Base-by-base conservation (phyloP, 192 early-diverging fungal genomes). In the Coemansia umbellata region DNA sequence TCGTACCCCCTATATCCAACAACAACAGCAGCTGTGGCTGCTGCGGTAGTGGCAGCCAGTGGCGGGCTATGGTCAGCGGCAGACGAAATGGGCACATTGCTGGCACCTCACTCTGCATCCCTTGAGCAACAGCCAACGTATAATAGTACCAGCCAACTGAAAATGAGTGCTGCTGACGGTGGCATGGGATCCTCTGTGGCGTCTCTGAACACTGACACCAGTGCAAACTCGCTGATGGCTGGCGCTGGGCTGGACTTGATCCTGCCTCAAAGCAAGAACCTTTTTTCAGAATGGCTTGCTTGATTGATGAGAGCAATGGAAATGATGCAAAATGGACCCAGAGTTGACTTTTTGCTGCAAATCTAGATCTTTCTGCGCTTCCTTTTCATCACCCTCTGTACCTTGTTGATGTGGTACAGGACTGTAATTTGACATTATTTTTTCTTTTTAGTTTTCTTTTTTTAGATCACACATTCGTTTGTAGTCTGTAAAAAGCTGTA, bases 281-380 rank as follows among this genome's bases (percentile, higher is more conserved):
- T 53, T 8, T 49, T 55, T 35, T 55, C 56, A 3, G 65, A 67
- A 24, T 67, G 65, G 65, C 49, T 67, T 33, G 52, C 52, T 15
- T 45, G 21, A 45, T n/a, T n/a, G n/a, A n/a, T n/a, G n/a, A n/a
- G n/a, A n/a, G 21, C 10, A 35, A 35, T 2, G 10, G n/a, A 35
- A 35, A 39, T 39, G 37, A 1, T 39, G 19, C n/a, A n/a, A n/a
- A n/a, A n/a, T n/a, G n/a, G n/a, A n/a, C n/a, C n/a, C n/a, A n/a
- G n/a, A n/a, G n/a, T n/a, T n/a, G n/a, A n/a, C n/a, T n/a, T n/a
- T n/a, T n/a, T n/a, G n/a, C n/a, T n/a, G n/a, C n/a, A n/a, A n/a
- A n/a, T n/a, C n/a, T n/a, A n/a, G n/a, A n/a, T 45, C 43, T 14
- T 3, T 11, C 43, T 5, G 41, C 14, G 23, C n/a, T 9, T n/a